phyloP scores from a whole-genome alignment of 2,329 filamentous ascomycete genomes.

The Fusarium brevicatenulatum region DNA sequence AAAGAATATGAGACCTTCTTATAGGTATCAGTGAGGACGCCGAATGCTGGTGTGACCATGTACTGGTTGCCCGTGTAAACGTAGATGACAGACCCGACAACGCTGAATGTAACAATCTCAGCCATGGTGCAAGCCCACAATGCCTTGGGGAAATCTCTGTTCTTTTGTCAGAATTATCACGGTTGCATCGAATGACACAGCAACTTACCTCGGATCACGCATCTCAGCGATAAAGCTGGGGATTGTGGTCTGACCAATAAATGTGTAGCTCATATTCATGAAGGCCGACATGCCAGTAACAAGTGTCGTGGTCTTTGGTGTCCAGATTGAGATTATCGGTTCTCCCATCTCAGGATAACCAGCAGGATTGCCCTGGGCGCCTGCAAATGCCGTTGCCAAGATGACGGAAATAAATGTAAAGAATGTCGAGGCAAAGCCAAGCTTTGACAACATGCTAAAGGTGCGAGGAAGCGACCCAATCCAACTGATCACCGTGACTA shows the following conservation, averaged over 20 bases:
- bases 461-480: constrained; percentile 85
- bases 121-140: constrained; percentile 89
- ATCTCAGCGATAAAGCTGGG: constrained; percentile 97
- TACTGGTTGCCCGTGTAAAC: constrained; percentile 88
- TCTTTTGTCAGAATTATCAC: not conserved
- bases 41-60: constrained; percentile 87
- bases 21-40: constrained; percentile 79
- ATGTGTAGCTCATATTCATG: constrained; percentile 94
- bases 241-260: constrained; percentile 93
- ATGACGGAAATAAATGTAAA: constrained; percentile 92
- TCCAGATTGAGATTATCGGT: constrained; percentile 74
- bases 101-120: constrained; percentile 84
- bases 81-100: constrained; percentile 84
- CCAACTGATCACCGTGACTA: constrained; percentile 79
- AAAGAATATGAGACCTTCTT: constrained; percentile 92
- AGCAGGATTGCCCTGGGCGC: constrained; percentile 76
- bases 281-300: constrained; percentile 86
- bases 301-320: constrained; percentile 77
- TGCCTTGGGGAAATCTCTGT: constrained; percentile 87
- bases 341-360: constrained; percentile 69
- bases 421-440: constrained; percentile 80
- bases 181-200: not conserved
- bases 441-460: constrained; percentile 79
- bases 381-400: constrained; percentile 84
- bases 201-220: constrained; percentile 66